phyloP scores from a whole-genome alignment of 2,329 filamentous ascomycete genomes.

The Septoria petroselini region DNA sequence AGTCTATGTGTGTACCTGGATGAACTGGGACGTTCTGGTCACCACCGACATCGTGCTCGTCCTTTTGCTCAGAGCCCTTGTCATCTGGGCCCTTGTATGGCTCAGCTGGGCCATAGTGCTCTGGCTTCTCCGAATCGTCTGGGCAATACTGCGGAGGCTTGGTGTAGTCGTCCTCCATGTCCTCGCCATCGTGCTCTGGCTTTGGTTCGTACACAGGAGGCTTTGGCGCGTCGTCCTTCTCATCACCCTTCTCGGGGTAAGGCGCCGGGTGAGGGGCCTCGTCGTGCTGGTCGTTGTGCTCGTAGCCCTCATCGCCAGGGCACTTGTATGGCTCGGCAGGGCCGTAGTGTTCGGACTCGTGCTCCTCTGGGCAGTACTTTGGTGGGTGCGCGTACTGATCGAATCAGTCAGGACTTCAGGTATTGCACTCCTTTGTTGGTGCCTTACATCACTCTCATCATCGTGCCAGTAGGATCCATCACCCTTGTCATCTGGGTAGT shows the following conservation, averaged over 20 bases:
- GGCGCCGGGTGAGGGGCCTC: not conserved
- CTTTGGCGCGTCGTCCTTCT: not conserved
- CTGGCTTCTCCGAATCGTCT: slow-evolving; percentile 2
- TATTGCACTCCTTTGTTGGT: too few species aligned
- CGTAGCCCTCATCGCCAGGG: not conserved
- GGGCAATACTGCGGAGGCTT: slow-evolving; percentile 9
- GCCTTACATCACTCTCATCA: too few species aligned
- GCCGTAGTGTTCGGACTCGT: slow-evolving; percentile 7
- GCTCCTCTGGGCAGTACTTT: slow-evolving; percentile 4
- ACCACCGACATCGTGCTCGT: not conserved
- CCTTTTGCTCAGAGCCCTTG: not conserved
- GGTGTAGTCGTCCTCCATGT: slow-evolving; percentile 8
- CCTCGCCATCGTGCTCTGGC: not conserved
- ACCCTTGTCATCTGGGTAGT: too few species aligned
- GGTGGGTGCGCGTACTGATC: slow-evolving; percentile 6
- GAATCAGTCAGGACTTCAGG: too few species aligned
- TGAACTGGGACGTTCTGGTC: not conserved
- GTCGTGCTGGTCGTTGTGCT: not conserved
- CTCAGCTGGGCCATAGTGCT: slow-evolving; percentile 10
- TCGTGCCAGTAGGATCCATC: too few species aligned
- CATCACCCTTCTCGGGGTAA: not conserved
- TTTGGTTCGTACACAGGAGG: not conserved
- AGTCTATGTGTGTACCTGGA: slow-evolving; percentile 1
- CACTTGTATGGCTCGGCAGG: slow-evolving; percentile 7
- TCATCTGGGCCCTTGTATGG: slow-evolving; percentile 1